These are phyloP conservation scores for Cadophora sp. DNA, from an alignment of 2,329 filamentous ascomycete genomes.

Conservation along the genomic window DNA sequence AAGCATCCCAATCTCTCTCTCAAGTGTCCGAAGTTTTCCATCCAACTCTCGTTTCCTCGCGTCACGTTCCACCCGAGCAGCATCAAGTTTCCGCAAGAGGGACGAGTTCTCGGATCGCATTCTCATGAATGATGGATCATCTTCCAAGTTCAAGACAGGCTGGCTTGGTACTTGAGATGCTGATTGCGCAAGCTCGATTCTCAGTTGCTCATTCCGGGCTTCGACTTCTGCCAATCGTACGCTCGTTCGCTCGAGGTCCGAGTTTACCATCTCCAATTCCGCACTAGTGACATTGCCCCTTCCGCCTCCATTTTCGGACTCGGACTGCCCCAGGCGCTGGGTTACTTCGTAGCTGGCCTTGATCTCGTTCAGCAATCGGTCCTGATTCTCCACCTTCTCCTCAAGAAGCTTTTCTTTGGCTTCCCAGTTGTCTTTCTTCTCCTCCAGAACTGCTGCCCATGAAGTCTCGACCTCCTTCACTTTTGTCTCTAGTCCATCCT, in stretches of 20 bases:
- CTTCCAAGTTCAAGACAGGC: conserved; percentile 71
- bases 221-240: conserved; percentile 88
- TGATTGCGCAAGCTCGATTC: conserved; percentile 87
- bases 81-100: conserved; percentile 86
- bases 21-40: conserved; percentile 75
- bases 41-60: conserved; percentile 79
- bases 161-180: conserved; percentile 75
- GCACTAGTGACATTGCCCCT: conserved; percentile 78
- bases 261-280: conserved; percentile 91
- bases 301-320: conserved; percentile 61
- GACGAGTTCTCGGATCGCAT: conserved; percentile 93
- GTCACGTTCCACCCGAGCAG: conserved; percentile 82
- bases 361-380: conserved; percentile 88
- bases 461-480: conserved; percentile 90
- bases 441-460: conserved; percentile 87
- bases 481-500: conserved; percentile 77
- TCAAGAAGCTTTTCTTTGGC: conserved; percentile 90
- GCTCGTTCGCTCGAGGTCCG: conserved; percentile 90
- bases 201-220: conserved; percentile 90
- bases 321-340: conserved; percentile 80
- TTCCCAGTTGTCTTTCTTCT: conserved; percentile 97
- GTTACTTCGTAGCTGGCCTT: conserved; percentile 98
- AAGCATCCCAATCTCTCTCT: conserved; percentile 77
- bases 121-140: conserved; percentile 88
- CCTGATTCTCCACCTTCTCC: conserved; percentile 94